A percentile compares a stretch with the other conserved stretches of the same genome.
These are phyloP conservation scores for Collybia sordida DNA, from an alignment of 768 basidiomycete genomes.

Conservation along the genomic window DNA sequence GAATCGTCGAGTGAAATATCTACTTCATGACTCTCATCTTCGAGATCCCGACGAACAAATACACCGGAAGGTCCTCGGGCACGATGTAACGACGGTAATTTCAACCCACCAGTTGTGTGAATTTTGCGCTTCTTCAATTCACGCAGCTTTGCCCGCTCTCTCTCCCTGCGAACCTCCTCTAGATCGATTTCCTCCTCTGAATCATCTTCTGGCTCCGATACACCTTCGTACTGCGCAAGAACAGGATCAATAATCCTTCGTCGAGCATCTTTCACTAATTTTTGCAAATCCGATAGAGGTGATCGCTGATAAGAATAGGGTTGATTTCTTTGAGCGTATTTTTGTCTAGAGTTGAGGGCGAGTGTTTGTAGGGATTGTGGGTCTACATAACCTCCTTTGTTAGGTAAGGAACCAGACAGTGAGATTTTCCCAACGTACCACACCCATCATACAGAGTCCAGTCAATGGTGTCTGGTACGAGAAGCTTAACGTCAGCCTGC, in stretches of 20 bases:
- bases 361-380: conserved; percentile 51
- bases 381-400: conserved; percentile 35
- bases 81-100: conserved; percentile 17
- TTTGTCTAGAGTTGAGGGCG: conserved; percentile 33
- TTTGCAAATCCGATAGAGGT: conserved; percentile 17
- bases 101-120: conserved; percentile 28
- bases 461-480: conserved; percentile 50
- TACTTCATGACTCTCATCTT: conserved; percentile 62
- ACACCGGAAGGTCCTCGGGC: conserved; percentile 35
- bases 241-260: conserved; percentile 51
- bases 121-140: conserved; percentile 57
- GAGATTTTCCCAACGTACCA: conserved; percentile 38
- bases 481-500: conserved; percentile 41
- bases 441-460: conserved; percentile 59
- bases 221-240: conserved; percentile 30
- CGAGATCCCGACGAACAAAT: conserved; percentile 54
- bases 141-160: conserved; percentile 51
- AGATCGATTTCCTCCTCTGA: conserved; percentile 37
- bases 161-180: conserved; percentile 38
- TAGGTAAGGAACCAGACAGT: neutral
- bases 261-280: conserved; percentile 33
- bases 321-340: conserved; percentile 25
- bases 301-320: conserved; percentile 12
- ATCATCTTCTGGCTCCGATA: conserved; percentile 37
- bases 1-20: conserved; percentile 45